phyloP scores from a whole-genome alignment of 345 rosid genomes.

The Euphorbia tirucalli region DNA sequence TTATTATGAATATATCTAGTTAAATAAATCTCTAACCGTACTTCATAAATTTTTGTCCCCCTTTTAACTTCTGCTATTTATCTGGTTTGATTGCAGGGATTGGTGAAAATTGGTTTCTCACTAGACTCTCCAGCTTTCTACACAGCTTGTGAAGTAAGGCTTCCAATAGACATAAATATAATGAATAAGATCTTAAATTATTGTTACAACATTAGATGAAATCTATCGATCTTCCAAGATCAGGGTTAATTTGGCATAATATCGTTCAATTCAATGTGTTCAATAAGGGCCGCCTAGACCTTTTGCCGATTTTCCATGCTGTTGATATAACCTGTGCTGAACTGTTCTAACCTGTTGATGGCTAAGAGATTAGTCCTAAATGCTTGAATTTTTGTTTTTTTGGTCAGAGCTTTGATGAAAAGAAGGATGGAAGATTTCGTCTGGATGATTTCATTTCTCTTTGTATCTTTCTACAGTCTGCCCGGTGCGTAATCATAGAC shows the following conservation, averaged over 20 bases:
- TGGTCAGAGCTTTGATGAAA: slow-evolving; percentile 59
- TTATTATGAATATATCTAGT: neutral
- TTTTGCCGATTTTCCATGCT: neutral
- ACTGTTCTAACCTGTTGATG: neutral
- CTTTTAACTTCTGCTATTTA: neutral
- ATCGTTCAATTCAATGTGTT: neutral
- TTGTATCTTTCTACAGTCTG: slow-evolving; percentile 66
- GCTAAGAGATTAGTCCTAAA: neutral
- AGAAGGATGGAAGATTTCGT: slow-evolving; percentile 57
- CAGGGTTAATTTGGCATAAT: slow-evolving; percentile 5
- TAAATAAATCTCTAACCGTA: neutral
- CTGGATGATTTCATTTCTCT: slow-evolving; percentile 70
- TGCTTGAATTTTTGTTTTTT: slow-evolving; percentile 4
- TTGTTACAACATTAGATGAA: neutral
- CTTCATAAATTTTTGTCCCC: neutral
- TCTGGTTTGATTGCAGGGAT: slow-evolving; percentile 43
- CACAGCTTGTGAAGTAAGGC: slow-evolving; percentile 61
- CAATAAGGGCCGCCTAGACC: neutral
- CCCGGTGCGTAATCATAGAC: slow-evolving; percentile 38
- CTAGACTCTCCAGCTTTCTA: slow-evolving; percentile 66
- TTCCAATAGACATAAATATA: neutral
- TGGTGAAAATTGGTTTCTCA: slow-evolving; percentile 60
- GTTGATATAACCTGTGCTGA: neutral
- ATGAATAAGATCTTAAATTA: neutral
- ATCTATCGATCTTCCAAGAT: neutral